Conservation (phyloP, 257 asterid genomes). For the Fraxinus excelsior region DNA sequence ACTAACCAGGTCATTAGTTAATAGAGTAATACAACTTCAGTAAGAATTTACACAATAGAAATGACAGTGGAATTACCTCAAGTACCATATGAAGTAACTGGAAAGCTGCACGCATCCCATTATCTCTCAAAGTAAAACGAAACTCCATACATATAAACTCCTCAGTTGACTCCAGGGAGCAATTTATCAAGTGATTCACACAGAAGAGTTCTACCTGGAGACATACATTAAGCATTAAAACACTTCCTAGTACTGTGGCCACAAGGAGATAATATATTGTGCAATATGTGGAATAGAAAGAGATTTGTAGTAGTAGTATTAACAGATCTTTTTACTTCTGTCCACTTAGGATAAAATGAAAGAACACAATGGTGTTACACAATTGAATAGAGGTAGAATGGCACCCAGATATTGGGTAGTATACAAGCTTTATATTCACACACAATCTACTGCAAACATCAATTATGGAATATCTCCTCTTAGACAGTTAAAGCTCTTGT, state of each 20-base stretch:
- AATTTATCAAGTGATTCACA: conserved; percentile 92
- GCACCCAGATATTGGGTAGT: neutral
- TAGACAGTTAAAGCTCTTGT: neutral
- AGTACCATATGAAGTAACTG: conserved; percentile 99
- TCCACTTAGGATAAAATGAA: neutral
- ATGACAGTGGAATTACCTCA: conserved; percentile 56
- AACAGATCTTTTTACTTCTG: neutral
- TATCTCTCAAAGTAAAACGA: conserved; percentile 89
- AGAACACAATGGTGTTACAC: neutral
- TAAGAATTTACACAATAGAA: conserved; percentile 11
- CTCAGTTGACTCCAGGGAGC: conserved; percentile 98
- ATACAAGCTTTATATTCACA: neutral
- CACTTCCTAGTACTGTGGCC: conserved; percentile 19
- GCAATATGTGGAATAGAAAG: conserved; percentile 9
- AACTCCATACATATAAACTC: conserved; percentile 99
- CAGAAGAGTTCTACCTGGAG: conserved; percentile 96
- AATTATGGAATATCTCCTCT: neutral
- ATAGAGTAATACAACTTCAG: neutral
- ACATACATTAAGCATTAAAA: conserved; percentile 29
- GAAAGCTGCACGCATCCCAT: conserved; percentile 99
- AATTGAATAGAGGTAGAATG: neutral
- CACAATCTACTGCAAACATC: neutral
- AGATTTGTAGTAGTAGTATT: neutral
- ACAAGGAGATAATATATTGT: neutral
- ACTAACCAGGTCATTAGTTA: conserved; percentile 4